A percentile compares a stretch with the other conserved stretches of the same genome.
Evolutionary conservation across 2,329 filamentous ascomycete genomes (phyloP).

Genomic region (Fusarium irregulare): DNA sequence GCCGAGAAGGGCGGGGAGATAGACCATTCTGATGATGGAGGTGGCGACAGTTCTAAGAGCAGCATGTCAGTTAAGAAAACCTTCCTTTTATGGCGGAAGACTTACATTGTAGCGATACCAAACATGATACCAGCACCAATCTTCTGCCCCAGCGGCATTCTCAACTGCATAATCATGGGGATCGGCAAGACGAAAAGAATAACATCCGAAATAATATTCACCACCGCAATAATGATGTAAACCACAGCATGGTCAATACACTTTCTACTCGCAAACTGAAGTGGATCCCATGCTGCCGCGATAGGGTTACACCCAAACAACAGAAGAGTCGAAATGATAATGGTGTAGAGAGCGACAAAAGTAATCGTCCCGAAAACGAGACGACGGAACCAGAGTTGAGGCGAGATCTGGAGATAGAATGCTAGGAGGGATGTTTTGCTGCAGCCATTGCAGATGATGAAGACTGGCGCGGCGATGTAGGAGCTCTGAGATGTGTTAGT

Average conservation of each 20-base stretch:
- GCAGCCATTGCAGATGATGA: slow-evolving; percentile 50
- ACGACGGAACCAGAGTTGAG: slow-evolving; percentile 46
- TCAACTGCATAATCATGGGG: slow-evolving; percentile 56
- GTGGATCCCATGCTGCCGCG: slow-evolving; percentile 36
- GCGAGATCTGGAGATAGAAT: slow-evolving; percentile 52
- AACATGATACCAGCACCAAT: slow-evolving; percentile 57
- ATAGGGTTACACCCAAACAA: slow-evolving; percentile 39
- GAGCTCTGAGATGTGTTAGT: slow-evolving; percentile 19
- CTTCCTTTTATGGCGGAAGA: accelerated
- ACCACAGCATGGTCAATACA: slow-evolving; percentile 59
- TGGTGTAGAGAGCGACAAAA: slow-evolving; percentile 47
- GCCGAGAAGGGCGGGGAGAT: slow-evolving; percentile 39
- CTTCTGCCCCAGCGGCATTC: slow-evolving; percentile 59
- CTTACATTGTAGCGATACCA: slow-evolving; percentile 52
- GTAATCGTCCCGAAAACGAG: slow-evolving; percentile 42
- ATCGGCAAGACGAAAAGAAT: slow-evolving; percentile 59
- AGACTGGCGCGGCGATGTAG: slow-evolving; percentile 47
- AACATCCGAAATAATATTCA: slow-evolving; percentile 61
- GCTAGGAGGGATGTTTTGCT: slow-evolving; percentile 52
- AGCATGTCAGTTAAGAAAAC: background rate
- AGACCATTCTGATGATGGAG: slow-evolving; percentile 45
- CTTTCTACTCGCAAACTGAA: slow-evolving; percentile 43
- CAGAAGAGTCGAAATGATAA: slow-evolving; percentile 34
- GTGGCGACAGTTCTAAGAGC: slow-evolving; percentile 48
- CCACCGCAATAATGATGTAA: slow-evolving; percentile 60